Base-by-base conservation (phyloP, 768 basidiomycete species). In the Pisolithus microcarpus region DNA sequence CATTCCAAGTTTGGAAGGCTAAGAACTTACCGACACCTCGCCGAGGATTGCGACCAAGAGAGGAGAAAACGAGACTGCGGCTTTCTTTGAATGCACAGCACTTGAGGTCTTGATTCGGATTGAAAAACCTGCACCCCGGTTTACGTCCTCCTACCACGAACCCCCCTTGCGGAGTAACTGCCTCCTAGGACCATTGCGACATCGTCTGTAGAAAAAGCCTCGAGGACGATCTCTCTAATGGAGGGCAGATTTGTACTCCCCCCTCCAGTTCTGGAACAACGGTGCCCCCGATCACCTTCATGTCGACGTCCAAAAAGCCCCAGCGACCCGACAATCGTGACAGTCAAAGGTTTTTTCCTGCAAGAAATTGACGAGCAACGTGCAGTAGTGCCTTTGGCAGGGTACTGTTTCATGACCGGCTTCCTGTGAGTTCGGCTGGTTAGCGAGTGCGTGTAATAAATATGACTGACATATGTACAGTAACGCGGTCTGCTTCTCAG, bases 321-420 rank as follows among this genome's bases (percentile, higher is more conserved):
- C 13, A 48, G 39, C 6, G 47, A 45, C 18, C 43, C 28, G 19
- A 38, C 49, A n/a, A 47, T 49, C 19, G 26, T 28, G 5, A 50
- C 15, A 13, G 34, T 53, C 18, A 56, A 56, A 34, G 42, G 38
- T 15, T 54, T 57, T 24, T 38, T 66, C n/a, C 51, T 54, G 43
- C 56, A 62, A 26, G 64, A 66, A 9, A 38, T 66, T 18, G 65
- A 66, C 26, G 52, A 52, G 10, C 30, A 55, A 15, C 58, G 56
- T 38, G 74, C 77, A 0, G 75, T 78, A 0, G 69, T 72, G 3
- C 84, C 81, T 3, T 64, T 87, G 56, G 72, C 80, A 1, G 79
- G 76, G 1, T 87, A 79, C 61, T 86, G 82, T 61, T 86, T 86
- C 65, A 87, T 88, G 85, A 87, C 85, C 3, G 85, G 85, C 8